Percentiles rank a stretch among this genome's conserved stretches.
Evolutionary conservation across 2,329 filamentous ascomycete species (phyloP).

Genomic region (Paramyrothecium sp.): DNA sequence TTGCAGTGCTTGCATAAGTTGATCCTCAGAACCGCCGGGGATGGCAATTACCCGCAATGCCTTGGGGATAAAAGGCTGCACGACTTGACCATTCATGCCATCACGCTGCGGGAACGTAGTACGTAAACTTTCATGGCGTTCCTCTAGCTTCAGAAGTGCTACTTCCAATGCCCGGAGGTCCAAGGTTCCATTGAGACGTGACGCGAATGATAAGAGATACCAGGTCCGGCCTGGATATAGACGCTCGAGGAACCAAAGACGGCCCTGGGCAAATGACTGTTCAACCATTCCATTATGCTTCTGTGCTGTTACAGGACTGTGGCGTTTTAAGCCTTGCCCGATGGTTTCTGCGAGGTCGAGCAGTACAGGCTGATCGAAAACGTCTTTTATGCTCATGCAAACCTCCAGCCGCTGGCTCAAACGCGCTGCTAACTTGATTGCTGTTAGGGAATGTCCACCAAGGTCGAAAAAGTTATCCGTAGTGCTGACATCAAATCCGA

Average conservation of each 20-base stretch:
- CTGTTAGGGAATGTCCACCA: conserved; percentile 22
- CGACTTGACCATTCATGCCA: conserved; percentile 2
- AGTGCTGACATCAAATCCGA: neutral
- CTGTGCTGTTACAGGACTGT: neutral
- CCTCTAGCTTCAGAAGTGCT: conserved; percentile 6
- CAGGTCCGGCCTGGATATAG: conserved; percentile 5
- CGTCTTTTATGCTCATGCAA: neutral
- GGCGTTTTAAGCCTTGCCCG: neutral
- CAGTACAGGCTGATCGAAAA: neutral
- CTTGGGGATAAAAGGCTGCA: neutral
- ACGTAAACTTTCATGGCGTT: conserved; percentile 6
- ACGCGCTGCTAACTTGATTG: conserved; percentile 10
- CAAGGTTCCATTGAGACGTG: conserved; percentile 2
- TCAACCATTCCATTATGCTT: neutral
- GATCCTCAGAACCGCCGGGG: neutral
- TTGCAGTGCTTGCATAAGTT: neutral
- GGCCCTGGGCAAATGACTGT: conserved; percentile 3
- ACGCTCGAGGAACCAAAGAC: conserved; percentile 10
- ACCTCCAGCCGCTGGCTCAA: neutral
- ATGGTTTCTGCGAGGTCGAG: neutral
- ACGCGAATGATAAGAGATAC: conserved; percentile 7
- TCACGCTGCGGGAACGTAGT: conserved; percentile 4
- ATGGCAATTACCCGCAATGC: neutral
- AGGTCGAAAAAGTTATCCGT: conserved; percentile 21
- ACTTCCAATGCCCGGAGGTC: neutral